Evolutionary conservation across 495 filamentous ascomycete species (phyloP).

Genomic region (Ascobolus immersus): DNA sequence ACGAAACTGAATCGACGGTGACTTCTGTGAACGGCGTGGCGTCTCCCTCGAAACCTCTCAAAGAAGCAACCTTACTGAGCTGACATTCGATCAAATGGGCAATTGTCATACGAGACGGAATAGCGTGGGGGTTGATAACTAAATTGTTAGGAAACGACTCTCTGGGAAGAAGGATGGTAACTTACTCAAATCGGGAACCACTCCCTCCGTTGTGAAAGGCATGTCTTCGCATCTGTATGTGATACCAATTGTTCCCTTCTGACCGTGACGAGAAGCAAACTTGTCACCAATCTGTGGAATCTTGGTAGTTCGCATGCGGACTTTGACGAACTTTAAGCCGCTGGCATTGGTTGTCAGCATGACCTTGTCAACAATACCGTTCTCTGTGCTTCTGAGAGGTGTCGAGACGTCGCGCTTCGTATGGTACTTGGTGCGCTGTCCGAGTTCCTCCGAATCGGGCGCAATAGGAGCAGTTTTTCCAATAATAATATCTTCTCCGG

Average conservation of each 20-base stretch:
- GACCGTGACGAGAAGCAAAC: constrained; percentile 94
- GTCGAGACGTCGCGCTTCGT: constrained; percentile 88
- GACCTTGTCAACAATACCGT: constrained; percentile 83
- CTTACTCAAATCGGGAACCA: constrained; percentile 65
- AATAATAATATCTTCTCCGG: constrained; percentile 96
- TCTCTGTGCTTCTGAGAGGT: constrained; percentile 80
- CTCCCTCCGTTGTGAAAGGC: constrained; percentile 83
- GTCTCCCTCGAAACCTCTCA: constrained; percentile 82
- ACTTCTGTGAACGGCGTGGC: constrained; percentile 96
- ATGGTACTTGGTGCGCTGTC: constrained; percentile 67
- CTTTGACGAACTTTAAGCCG: constrained; percentile 79
- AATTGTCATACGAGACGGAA: constrained; percentile 99
- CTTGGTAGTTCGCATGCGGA: constrained; percentile 90
- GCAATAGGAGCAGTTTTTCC: constrained; percentile 90
- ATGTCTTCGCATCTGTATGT: constrained; percentile 95
- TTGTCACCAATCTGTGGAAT: constrained; percentile 97
- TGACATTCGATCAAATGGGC: constrained; percentile 98
- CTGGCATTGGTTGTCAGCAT: constrained; percentile 79
- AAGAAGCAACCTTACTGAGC: constrained; percentile 74
- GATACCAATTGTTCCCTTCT: constrained; percentile 97
- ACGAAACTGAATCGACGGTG: constrained; percentile 81
- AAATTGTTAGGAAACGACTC: not conserved
- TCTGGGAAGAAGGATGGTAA: not conserved
- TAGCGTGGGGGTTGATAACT: constrained; percentile 95
- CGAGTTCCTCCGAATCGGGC: constrained; percentile 77